Evolutionary conservation across 2,329 filamentous ascomycete species (phyloP), one percentile per base, ranked within the genome.

Genomic region (Venturia pyrina): DNA sequence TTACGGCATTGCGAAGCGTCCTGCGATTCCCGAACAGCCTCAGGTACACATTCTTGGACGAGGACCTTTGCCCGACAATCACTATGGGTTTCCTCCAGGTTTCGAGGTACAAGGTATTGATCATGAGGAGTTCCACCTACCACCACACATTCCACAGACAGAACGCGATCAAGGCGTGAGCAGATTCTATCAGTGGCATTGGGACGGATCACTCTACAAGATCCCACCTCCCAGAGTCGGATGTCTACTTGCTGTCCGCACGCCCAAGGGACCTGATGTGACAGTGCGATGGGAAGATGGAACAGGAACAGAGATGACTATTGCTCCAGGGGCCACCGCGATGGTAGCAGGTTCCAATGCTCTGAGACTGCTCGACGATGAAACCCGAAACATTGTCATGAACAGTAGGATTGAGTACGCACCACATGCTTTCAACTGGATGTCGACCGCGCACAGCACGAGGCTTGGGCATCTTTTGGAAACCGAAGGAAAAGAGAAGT

Each of bases 401-500:
- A 74, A 80, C 68, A 78, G 75, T 43, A 80, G 78, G 77, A 77
- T 79, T 19, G 78, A 81, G 69, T 80, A 81, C 66, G 77, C 77
- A 7, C 78, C 77, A 5, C 74, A 77, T 66, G 78, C 79, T 13
- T 81, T 80, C 69, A 70, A 73, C 69, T 71, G 75, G 79, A 63
- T 63, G 61, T 44, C 61, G n/a, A 78, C 79, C 65, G 76, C 75
- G 1, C 73, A 73, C n/a, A 65, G 78, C 10, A 78, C 75, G 64
- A 78, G 79, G 1, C 72, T 81, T 0, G 77, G 77, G 11, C 74
- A 74, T 61, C 78, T 80, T 66, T 72, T 75, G 68, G 70, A 67
- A 1, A 63, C 61, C 1, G 61, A 63, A 46, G 61, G 61, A 15
- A 34, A 44, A n/a, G 61, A 63, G 24, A 63, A 63, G 61, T 34